phyloP scores from a whole-genome alignment of 345 rosid species.

The Brassica incana region DNA sequence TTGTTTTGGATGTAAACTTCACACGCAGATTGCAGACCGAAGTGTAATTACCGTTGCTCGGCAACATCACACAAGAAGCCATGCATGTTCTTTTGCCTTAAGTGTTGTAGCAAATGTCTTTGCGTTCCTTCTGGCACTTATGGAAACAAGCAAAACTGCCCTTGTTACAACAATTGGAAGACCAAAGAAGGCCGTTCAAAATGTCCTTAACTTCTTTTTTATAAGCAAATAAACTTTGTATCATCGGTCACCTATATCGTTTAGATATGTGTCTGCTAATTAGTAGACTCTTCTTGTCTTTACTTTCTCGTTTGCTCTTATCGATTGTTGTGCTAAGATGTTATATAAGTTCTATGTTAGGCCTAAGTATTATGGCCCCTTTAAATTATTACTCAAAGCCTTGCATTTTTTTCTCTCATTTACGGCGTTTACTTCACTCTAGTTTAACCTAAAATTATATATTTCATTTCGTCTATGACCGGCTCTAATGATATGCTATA shows the following conservation, averaged over 20 bases:
- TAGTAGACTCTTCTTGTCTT: not conserved
- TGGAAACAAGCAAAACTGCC: constrained; percentile 66
- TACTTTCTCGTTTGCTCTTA: not conserved
- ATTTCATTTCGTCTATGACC: not conserved
- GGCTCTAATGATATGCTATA: not conserved
- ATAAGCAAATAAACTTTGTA: not conserved
- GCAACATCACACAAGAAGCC: constrained; percentile 51
- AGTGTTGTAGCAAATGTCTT: constrained; percentile 65
- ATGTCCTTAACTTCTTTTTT: constrained; percentile 47
- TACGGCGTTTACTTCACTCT: not conserved
- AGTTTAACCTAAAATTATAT: not conserved
- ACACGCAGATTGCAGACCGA: constrained; percentile 27
- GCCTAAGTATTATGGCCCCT: not conserved
- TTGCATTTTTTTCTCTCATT: not conserved
- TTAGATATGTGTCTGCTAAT: not conserved
- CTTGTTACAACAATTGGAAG: constrained; percentile 77
- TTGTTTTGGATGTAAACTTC: not conserved
- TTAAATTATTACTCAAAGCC: not conserved
- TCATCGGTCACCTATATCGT: not conserved
- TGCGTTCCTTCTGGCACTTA: constrained; percentile 78
- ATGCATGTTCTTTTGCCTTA: constrained; percentile 66
- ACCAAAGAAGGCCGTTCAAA: constrained; percentile 71
- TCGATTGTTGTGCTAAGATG: not conserved
- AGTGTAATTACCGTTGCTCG: constrained; percentile 36
- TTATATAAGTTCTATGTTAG: not conserved